Percentiles rank a stretch among this genome's conserved stretches.
phyloP scores from a whole-genome alignment of 768 basidiomycete genomes.

The Suillus bovinus region DNA sequence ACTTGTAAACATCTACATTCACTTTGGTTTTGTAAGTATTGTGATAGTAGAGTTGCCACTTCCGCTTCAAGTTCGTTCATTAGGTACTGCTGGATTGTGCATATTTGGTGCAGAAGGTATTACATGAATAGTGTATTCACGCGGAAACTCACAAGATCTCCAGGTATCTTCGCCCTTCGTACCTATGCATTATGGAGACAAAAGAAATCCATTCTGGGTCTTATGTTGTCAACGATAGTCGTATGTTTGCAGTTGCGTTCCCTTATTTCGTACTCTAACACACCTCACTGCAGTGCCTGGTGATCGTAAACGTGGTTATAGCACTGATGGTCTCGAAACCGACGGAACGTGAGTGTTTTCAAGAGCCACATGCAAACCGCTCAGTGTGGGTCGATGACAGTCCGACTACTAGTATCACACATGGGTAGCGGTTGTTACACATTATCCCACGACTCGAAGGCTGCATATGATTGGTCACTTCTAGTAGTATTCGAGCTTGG shows the following conservation, averaged over 20 bases:
- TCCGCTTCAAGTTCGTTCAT: background rate
- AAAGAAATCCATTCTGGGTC: background rate
- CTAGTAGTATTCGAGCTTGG: background rate
- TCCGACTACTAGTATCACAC: background rate
- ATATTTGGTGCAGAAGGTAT: background rate
- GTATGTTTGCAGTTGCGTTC: background rate
- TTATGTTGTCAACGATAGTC: background rate
- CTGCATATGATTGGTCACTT: background rate
- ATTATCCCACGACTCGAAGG: background rate
- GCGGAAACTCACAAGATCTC: background rate
- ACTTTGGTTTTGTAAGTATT: background rate
- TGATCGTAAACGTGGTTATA: background rate
- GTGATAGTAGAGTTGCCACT: background rate
- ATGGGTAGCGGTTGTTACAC: background rate
- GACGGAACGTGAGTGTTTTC: background rate
- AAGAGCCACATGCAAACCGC: background rate
- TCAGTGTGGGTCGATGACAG: background rate
- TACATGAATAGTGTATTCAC: background rate
- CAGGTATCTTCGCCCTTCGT: constrained; percentile 2
- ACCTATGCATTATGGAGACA: constrained; percentile 1
- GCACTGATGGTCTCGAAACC: background rate
- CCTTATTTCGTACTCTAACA: background rate
- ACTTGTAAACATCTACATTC: background rate
- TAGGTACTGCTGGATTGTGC: background rate
- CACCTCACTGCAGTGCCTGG: background rate